Base-by-base conservation (phyloP, 768 basidiomycete genomes). In the Pleurotus citrinopileatus region DNA sequence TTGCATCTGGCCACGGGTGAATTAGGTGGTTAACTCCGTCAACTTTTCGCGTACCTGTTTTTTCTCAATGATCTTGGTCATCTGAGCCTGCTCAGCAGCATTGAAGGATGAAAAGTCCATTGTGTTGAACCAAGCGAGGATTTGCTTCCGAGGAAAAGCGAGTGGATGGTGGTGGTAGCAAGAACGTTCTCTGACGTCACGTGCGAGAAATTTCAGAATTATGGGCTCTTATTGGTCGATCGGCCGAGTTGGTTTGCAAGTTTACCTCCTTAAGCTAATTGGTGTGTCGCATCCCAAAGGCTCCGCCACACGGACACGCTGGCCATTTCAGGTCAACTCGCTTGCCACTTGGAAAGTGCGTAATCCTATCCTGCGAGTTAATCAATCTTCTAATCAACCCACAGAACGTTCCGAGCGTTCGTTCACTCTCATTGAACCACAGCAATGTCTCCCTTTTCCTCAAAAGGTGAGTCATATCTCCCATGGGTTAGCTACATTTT, bases 31-130 rank as follows among this genome's bases (percentile, higher is more conserved):
- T 20, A 27, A 38, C 23, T 29, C 25, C 9, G 34, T 4, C 19
- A 28, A n/a, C 3, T 15, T 26, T n/a, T 17, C 36, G 8, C 76
- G 54, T 56, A 89, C 95, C 87, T 98, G 96, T 78, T 91, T 94
- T 77, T 91, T 94, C 76, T 98, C 96, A 52, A 99, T 94, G 65
- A 94, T 72, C 66, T 85, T 89, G 55, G 83, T 90, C 86, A 99
- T 93, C 68, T 94, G 92, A n/a, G 92, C 91, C 77, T 96, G 93
- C 70, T 98, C 96, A 59, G 93, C 83, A 23, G 83, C 67, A 71
- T 88, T 96, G 73, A 98, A 86, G 59, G 81, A 78, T 60, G 93
- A 94, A 67, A 97, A 91, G 71, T 97, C 94, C 94, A 96, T 95
- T 61, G 54, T 60, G 42, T 55, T 34, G 27, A 51, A 26, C 23